Evolutionary conservation across 345 rosid species (phyloP).

Genomic region (Cardiospermum halicacabum): DNA sequence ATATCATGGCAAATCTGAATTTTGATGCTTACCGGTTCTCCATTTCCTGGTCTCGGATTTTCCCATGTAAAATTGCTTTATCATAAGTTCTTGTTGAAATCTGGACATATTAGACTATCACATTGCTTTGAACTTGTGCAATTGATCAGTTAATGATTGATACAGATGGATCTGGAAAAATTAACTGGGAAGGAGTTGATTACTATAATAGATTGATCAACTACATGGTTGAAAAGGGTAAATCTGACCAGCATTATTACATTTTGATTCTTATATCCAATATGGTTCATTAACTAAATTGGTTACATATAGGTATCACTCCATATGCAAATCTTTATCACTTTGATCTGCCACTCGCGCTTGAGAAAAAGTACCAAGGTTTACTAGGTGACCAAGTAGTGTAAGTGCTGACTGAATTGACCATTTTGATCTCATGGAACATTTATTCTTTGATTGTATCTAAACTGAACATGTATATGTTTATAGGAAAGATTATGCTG

Average conservation of each 20-base stretch:
- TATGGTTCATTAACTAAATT: not conserved
- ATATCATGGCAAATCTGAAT: slow-evolving; percentile 69
- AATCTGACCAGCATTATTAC: not conserved
- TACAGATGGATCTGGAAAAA: slow-evolving; percentile 80
- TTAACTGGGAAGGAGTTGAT: slow-evolving; percentile 89
- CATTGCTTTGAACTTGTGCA: not conserved
- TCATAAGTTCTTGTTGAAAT: not conserved
- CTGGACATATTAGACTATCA: not conserved
- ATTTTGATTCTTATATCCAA: not conserved
- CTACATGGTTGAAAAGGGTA: slow-evolving; percentile 70
- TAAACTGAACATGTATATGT: not conserved
- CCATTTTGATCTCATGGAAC: not conserved
- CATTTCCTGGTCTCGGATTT: slow-evolving; percentile 97
- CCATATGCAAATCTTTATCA: slow-evolving; percentile 91
- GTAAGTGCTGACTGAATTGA: slow-evolving; percentile 35
- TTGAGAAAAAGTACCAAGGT: slow-evolving; percentile 76
- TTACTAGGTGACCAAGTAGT: slow-evolving; percentile 61
- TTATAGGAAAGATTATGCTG: slow-evolving; percentile 81
- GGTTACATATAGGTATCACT: slow-evolving; percentile 59
- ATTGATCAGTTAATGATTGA: not conserved
- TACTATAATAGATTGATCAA: slow-evolving; percentile 83
- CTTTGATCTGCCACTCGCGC: slow-evolving; percentile 83
- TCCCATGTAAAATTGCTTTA: slow-evolving; percentile 54
- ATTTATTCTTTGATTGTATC: not conserved
- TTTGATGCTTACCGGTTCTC: slow-evolving; percentile 97